Conservation (phyloP, 768 basidiomycete genomes). For the Polyporus arcularius region DNA sequence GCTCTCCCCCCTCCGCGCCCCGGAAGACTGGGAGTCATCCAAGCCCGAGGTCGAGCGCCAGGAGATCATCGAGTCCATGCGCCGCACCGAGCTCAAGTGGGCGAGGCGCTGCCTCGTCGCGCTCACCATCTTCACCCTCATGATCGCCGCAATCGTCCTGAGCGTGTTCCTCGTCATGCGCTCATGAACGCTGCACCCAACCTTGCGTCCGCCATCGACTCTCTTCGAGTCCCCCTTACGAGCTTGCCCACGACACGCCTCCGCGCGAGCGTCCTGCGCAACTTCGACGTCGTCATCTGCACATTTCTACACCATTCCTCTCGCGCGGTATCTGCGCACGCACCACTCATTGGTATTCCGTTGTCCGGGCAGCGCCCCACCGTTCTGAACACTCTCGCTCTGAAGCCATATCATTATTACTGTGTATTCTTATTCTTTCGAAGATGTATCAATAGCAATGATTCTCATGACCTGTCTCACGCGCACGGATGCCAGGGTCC, state of each 20-base stretch:
- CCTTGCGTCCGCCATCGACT: not conserved
- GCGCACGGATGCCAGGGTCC: no score
- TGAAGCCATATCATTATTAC: not conserved
- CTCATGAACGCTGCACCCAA: slow-evolving; percentile 9
- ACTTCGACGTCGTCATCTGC: no score
- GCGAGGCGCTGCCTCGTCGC: slow-evolving; percentile 40
- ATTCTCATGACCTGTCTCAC: no score
- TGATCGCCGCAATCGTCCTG: slow-evolving; percentile 18
- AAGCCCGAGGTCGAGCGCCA: slow-evolving; percentile 40
- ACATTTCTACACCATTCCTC: no score
- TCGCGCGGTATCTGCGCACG: no score
- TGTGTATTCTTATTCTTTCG: not conserved
- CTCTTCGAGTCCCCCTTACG: no score
- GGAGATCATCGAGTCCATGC: slow-evolving; percentile 33
- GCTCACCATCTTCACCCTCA: slow-evolving; percentile 19
- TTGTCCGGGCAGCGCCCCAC: not conserved
- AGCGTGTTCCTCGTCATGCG: slow-evolving; percentile 21
- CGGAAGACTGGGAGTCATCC: slow-evolving; percentile 35
- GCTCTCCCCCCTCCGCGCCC: slow-evolving; percentile 40
- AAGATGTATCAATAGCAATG: slow-evolving; percentile 2
- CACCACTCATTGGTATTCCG: no score
- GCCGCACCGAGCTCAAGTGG: slow-evolving; percentile 43
- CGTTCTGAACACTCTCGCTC: not conserved
- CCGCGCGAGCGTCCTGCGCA: no score
- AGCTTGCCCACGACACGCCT: no score